Conservation (phyloP, 371 early-diverging fungal genomes). For the Conidiobolus incongruus region DNA sequence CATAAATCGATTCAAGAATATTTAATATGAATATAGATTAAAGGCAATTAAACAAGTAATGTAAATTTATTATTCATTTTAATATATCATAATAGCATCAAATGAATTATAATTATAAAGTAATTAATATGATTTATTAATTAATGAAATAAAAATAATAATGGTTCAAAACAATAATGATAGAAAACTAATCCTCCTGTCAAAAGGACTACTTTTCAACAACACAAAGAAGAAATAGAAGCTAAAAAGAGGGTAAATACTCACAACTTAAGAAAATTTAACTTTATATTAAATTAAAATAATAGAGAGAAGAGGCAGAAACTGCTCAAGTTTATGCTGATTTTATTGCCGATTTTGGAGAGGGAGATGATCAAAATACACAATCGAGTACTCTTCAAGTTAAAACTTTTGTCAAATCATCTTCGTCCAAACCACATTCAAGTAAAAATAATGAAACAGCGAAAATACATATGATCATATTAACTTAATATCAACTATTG, state of each 20-base stretch:
- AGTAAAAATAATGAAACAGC: not conserved
- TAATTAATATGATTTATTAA: too few species aligned
- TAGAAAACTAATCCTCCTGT: not conserved
- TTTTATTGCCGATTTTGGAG: conserved; percentile 68
- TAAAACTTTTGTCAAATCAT: not conserved
- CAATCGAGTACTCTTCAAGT: conserved; percentile 17
- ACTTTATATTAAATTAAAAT: not conserved
- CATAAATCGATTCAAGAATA: too few species aligned
- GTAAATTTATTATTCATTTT: too few species aligned
- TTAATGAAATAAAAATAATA: too few species aligned
- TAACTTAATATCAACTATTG: conserved; percentile 17
- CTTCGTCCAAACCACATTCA: not conserved
- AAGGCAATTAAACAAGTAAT: too few species aligned
- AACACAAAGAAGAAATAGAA: conserved; percentile 3
- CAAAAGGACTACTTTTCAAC: conserved; percentile 1
- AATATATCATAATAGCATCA: too few species aligned
- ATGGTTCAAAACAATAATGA: too few species aligned
- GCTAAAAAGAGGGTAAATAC: not conserved
- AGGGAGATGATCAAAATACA: conserved; percentile 30
- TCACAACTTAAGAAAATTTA: not conserved
- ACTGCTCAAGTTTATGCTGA: conserved; percentile 60
- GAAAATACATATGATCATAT: conserved; percentile 6
- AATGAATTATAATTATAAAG: too few species aligned
- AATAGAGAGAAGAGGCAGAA: conserved; percentile 16
- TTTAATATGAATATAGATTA: too few species aligned